A percentile compares a stretch with the other conserved stretches of the same genome.
phyloP scores from a whole-genome alignment of 495 filamentous ascomycete species.

The Friedmanniomyces simplex region DNA sequence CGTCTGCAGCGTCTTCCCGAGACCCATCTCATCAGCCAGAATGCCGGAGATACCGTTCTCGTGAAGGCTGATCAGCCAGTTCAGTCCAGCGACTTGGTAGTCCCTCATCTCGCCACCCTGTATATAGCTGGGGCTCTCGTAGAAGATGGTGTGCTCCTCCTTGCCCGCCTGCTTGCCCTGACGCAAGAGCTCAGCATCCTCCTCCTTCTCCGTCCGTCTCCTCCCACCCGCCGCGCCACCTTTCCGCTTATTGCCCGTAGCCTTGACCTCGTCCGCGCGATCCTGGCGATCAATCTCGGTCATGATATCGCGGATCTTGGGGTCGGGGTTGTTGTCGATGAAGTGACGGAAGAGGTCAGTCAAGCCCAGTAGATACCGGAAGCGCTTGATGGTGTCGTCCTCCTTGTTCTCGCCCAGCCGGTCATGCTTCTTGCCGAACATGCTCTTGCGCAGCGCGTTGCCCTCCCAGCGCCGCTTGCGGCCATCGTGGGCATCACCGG shows the following conservation, averaged over 20 bases:
- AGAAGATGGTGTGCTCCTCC: constrained; percentile 69
- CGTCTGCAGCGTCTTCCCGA: constrained; percentile 91
- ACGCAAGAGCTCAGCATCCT: constrained; percentile 88
- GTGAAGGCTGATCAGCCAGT: constrained; percentile 97
- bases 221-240: constrained; percentile 76
- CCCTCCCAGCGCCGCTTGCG: constrained; percentile 76
- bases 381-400: constrained; percentile 89
- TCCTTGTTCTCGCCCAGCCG: constrained; percentile 87
- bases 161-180: constrained; percentile 82
- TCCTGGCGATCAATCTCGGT: constrained; percentile 88
- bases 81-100: constrained; percentile 88
- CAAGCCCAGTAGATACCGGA: constrained; percentile 87
- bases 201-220: constrained; percentile 90
- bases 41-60: constrained; percentile 99
- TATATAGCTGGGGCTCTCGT: constrained; percentile 82
- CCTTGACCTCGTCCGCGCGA: constrained; percentile 56
- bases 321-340: constrained; percentile 93
- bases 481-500: constrained; percentile 66
- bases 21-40: constrained; percentile 92
- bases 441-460: constrained; percentile 74
- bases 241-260: constrained; percentile 63
- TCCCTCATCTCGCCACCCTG: constrained; percentile 84
- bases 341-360: constrained; percentile 99
- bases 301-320: constrained; percentile 82
- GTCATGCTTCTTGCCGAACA: constrained; percentile 91